A percentile compares a stretch with the other conserved stretches of the same genome.
These are phyloP conservation scores for Athelia psychrophila DNA, from an alignment of 1,284 basidiomycete species.

Conservation along the genomic window DNA sequence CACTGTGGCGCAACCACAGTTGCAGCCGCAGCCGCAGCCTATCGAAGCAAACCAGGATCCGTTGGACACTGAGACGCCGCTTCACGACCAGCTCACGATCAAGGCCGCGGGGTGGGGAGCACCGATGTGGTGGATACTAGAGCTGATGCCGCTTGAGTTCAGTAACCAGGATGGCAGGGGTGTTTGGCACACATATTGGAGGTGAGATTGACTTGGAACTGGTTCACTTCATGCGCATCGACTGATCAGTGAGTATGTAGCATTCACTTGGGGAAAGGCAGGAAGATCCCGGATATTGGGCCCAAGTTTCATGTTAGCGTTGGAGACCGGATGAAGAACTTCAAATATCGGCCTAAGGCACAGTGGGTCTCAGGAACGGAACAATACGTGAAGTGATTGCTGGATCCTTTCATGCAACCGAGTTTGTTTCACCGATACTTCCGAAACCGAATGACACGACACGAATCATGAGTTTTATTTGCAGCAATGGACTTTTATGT, in stretches of 20 bases:
- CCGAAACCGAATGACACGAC: too few relatives aligned
- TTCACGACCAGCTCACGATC: constrained; percentile 27
- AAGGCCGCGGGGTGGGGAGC: constrained; percentile 4
- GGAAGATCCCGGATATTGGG: neutral
- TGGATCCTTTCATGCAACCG: too few relatives aligned
- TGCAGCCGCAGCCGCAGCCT: neutral
- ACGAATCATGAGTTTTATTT: too few relatives aligned
- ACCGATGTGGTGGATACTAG: neutral
- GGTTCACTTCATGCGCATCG: too few relatives aligned
- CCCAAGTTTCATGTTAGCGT: neutral
- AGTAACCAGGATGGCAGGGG: constrained; percentile 32
- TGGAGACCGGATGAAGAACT: neutral
- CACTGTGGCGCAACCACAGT: too few relatives aligned
- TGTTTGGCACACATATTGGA: constrained; percentile 29
- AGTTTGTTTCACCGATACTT: too few relatives aligned
- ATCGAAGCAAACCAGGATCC: neutral
- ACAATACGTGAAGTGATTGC: neutral
- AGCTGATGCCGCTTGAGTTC: constrained; percentile 16
- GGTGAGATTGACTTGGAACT: constrained; percentile 17
- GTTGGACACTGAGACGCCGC: neutral
- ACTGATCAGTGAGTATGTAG: neutral
- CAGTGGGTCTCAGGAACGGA: neutral
- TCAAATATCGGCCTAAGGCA: neutral
- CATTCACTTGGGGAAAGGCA: neutral
- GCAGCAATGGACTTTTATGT: too few relatives aligned